Evolutionary conservation across 192 early-diverging fungal species (phyloP).

Genomic region (Mycoemilia scoparia): DNA sequence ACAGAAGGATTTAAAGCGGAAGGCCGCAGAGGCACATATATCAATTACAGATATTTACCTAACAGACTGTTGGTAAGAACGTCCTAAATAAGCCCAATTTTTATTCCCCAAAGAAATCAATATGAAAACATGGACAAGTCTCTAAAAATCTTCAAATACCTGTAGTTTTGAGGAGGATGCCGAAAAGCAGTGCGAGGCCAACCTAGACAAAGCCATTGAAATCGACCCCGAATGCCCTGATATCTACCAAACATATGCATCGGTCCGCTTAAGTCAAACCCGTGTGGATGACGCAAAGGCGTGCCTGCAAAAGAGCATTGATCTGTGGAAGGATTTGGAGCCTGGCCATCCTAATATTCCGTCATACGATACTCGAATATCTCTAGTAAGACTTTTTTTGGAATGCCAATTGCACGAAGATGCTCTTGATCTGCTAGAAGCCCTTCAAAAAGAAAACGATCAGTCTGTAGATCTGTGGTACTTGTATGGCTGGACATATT

Average conservation of each 20-base stretch:
- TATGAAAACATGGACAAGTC: no score
- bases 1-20: slow-evolving; percentile 29
- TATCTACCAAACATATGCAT: slow-evolving; percentile 73
- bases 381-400: slow-evolving; percentile 65
- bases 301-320: slow-evolving; percentile 43
- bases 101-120: slow-evolving; percentile 3
- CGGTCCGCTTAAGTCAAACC: slow-evolving; percentile 72
- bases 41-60: slow-evolving; percentile 95
- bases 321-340: slow-evolving; percentile 49
- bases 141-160: no score
- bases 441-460: slow-evolving; percentile 78
- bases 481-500: slow-evolving; percentile 87
- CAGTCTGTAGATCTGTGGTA: slow-evolving; percentile 86
- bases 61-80: slow-evolving; percentile 97
- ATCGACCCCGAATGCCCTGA: slow-evolving; percentile 61
- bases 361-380: slow-evolving; percentile 65
- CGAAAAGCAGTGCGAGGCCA: slow-evolving; percentile 65
- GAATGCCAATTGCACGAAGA: slow-evolving; percentile 62
- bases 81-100: slow-evolving; percentile 38
- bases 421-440: slow-evolving; percentile 64
- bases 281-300: slow-evolving; percentile 59
- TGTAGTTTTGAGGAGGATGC: slow-evolving; percentile 81
- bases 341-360: slow-evolving; percentile 30
- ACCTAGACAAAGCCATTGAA: slow-evolving; percentile 43
- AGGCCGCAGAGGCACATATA: slow-evolving; percentile 71